Evolutionary conservation across 106 monocot genomes (phyloP).

Genomic region (Dactylorhiza incarnata): DNA sequence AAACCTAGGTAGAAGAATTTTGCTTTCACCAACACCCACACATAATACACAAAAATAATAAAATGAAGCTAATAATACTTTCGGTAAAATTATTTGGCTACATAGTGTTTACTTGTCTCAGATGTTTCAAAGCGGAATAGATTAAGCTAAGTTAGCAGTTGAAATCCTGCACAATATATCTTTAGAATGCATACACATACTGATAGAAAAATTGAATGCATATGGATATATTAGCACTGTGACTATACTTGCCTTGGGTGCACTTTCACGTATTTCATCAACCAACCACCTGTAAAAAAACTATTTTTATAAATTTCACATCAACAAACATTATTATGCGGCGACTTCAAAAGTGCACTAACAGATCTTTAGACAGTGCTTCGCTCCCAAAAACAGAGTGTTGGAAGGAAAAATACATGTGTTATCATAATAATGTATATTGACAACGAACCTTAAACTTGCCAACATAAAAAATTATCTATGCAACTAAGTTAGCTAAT

Average conservation of each 20-base stretch:
- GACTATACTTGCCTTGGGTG: conserved; percentile 55
- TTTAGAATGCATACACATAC: neutral
- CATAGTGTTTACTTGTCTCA: neutral
- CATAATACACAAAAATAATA: no score
- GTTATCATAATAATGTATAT: no score
- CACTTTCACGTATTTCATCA: conserved; percentile 85
- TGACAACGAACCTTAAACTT: no score
- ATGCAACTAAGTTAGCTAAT: no score
- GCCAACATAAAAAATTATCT: no score
- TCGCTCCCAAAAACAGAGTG: no score
- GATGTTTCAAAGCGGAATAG: neutral
- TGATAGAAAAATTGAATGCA: neutral
- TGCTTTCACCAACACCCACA: no score
- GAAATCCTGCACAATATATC: neutral
- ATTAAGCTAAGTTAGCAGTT: neutral
- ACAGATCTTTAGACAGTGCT: no score
- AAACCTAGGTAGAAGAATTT: no score
- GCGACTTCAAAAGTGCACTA: neutral
- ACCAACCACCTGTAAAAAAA: conserved; percentile 76
- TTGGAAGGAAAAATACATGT: no score
- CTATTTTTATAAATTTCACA: neutral
- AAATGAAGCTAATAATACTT: no score
- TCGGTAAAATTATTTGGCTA: no score
- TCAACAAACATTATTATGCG: neutral
- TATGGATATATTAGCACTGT: neutral